Evolutionary conservation across 345 rosid genomes (phyloP), one percentile per base, ranked within the genome.

Genomic region (Physaria fendleri): DNA sequence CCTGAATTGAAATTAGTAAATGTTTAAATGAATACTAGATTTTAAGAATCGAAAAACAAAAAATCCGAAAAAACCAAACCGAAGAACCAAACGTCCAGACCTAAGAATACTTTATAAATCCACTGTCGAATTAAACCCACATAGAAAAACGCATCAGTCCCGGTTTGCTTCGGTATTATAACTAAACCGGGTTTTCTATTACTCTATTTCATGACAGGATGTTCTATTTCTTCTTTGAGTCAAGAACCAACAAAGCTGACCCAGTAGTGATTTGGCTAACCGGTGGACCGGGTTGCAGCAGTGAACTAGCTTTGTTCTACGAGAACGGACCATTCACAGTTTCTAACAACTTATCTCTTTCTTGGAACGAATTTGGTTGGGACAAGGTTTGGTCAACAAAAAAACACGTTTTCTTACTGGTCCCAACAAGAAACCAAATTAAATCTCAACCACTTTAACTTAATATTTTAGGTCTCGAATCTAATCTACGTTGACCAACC

Each of bases 201-300:
- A 21, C 5, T 48, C 16, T 11, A n/a, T 43, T 22, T 13, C 1
- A 3, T 42, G 1, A 11, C 78, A 87, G 97, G 79, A 80, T 90
- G 95, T 90, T 90, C 59, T 90, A 85, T 62, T 81, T 82, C 68
- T 83, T 86, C 82, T 89, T 89, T 43, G 97, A 89, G 70, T 87
- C 95, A 8, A 43, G 92, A 29, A 71, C 4, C 43, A 81, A 74
- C 75, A 71, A 79, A 59, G 62, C 65, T 1, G 92, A 87, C 17
- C 99, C 97, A 13, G 94, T 93, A 25, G 97, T 93, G 14, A 81
- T 93, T 41, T 93, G 99, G 99, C 48, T 89, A 65, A 87, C 97
- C 0, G 99, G 99, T 29, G 99, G 99, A 6, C 99, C 99, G 12
- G 97, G 99, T 32, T 93, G 99, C 64, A 73, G 97, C 68, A 82